Evolutionary conservation across 169 alveolate species (phyloP), one percentile per base, ranked within the genome.

Genomic region (Plasmodium gaboni): DNA sequence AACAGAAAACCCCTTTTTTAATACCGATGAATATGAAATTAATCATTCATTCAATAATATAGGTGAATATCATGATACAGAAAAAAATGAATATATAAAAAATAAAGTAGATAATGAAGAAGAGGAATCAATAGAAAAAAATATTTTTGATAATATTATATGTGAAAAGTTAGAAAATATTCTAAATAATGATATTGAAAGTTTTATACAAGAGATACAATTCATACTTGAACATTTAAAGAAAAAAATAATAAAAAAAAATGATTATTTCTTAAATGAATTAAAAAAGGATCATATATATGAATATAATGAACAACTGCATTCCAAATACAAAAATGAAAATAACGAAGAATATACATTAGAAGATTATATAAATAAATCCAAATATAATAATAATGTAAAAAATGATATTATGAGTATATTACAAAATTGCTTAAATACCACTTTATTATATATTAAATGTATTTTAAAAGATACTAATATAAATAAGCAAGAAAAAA

Each of bases 341-440:
- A 51, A 65, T 6, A 65, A 28, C 9, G 69, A 78, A 44, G 69
- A 50, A 28, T 26, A 65, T 12, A n/a, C 8, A 22, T 72, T 17
- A 55, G 6, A 38, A 10, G 26, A 3, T 6, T 32, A 42, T 2
- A 38, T n/a, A 28, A 26, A 38, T 28, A 26, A 78, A 51, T 15
- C 55, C 6, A 19, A 26, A 17, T 44, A 17, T 22, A 68, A 83
- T 38, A 55, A 65, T 53, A 32, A 53, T 6, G 42, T 83, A 38
- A 17, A 83, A 9, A 38, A 24, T 28, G 91, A 83, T 61, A 83
- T 83, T 10, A 26, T 83, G 17, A 68, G 15, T n/a, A 83, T 83
- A 53, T 83, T 83, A 48, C 73, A 83, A 69, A 83, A 83, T 57
- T 83, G 91, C 3, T 44, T 83, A 38, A 67, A 83, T 26, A 83